phyloP scores from a whole-genome alignment of 2,329 filamentous ascomycete genomes.

The Fusarium coffeatum region DNA sequence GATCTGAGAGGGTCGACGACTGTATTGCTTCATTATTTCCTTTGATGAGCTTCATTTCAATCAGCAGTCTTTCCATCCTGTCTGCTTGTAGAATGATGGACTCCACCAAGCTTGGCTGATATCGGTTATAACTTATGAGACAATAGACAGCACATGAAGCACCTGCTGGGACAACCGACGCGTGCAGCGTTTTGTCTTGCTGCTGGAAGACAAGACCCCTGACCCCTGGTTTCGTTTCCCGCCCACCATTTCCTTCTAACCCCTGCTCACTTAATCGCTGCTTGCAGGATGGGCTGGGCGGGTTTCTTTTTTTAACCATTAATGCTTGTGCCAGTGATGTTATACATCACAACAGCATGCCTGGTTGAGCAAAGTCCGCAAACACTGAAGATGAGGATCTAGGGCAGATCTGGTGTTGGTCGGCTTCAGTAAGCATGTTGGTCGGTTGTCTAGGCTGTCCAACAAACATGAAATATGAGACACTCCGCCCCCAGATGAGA shows the following conservation, averaged over 20 bases:
- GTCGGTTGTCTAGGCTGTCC: constrained; percentile 5
- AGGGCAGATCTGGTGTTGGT: constrained; percentile 35
- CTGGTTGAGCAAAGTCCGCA: constrained; percentile 11
- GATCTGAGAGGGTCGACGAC: constrained; percentile 14
- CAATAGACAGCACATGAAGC: constrained; percentile 32
- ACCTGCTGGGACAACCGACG: constrained; percentile 37
- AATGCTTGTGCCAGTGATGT: constrained; percentile 11
- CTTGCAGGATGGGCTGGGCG: neutral
- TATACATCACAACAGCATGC: constrained; percentile 14
- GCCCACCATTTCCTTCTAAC: constrained; percentile 21
- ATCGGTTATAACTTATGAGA: constrained; percentile 17
- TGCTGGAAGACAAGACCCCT: constrained; percentile 17
- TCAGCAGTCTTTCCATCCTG: neutral
- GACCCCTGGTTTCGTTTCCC: constrained; percentile 25
- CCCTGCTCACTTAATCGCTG: constrained; percentile 23
- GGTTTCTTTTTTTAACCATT: constrained; percentile 37
- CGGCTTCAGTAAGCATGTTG: constrained; percentile 17
- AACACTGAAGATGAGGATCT: constrained; percentile 16
- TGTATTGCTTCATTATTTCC: constrained; percentile 5
- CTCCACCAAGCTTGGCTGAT: neutral
- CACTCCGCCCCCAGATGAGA: constrained; percentile 22
- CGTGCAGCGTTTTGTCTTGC: constrained; percentile 30
- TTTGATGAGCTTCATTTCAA: constrained; percentile 15
- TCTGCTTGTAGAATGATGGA: neutral
- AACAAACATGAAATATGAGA: constrained; percentile 14